Conservation (phyloP, 192 early-diverging fungal genomes). For the Rhizophlyctis rosea region DNA sequence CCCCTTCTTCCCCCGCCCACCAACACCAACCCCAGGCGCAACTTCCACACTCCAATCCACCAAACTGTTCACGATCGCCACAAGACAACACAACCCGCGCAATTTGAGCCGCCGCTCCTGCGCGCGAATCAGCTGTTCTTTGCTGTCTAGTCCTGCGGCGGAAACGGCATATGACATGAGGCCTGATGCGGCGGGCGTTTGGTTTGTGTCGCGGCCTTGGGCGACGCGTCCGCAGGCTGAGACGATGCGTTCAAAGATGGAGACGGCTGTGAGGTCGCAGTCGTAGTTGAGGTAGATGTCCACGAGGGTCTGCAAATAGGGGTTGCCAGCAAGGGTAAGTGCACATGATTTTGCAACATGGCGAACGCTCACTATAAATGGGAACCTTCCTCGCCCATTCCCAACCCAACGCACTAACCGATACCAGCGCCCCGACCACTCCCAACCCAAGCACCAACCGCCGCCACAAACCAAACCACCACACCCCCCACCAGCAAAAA, state of each 20-base stretch:
- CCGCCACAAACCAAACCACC: too few species aligned
- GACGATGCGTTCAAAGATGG: slow-evolving; percentile 53
- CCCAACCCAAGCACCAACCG: too few species aligned
- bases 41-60: slow-evolving; percentile 51
- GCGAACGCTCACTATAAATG: too few species aligned
- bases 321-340: too few species aligned
- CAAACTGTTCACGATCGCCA: slow-evolving; percentile 48
- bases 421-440: too few species aligned
- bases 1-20: not conserved
- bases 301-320: slow-evolving; percentile 53
- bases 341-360: too few species aligned
- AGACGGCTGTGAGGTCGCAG: slow-evolving; percentile 48
- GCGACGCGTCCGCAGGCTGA: slow-evolving; percentile 41
- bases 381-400: too few species aligned
- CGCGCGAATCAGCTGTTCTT: slow-evolving; percentile 32
- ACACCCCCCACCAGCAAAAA: too few species aligned
- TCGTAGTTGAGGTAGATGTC: slow-evolving; percentile 66
- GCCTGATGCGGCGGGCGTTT: slow-evolving; percentile 10
- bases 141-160: slow-evolving; percentile 33
- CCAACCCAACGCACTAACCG: too few species aligned
- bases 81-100: slow-evolving; percentile 41
- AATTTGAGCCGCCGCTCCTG: slow-evolving; percentile 46
- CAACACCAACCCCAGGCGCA: slow-evolving; percentile 15
- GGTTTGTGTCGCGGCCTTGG: slow-evolving; percentile 33
- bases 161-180: slow-evolving; percentile 33